Conservation (phyloP, 2,329 filamentous ascomycete species). For the Fusarium subglutinans region DNA sequence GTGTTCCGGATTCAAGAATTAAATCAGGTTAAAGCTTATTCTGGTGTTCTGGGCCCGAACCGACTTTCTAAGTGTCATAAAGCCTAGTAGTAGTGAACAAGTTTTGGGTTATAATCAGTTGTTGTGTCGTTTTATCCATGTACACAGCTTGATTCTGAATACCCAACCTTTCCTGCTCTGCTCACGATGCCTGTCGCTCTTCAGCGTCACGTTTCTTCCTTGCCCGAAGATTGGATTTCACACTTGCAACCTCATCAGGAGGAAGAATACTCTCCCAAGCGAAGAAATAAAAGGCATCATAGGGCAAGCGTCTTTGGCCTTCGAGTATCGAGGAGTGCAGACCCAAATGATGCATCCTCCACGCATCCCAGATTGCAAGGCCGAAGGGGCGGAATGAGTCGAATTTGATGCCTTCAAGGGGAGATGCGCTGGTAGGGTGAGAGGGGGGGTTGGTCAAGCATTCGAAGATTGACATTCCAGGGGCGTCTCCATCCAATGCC, state of each 20-base stretch:
- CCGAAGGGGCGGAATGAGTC: not conserved
- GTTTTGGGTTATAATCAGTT: too few species aligned
- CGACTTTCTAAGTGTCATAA: too few species aligned
- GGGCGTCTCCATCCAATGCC: not conserved
- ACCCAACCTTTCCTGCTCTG: too few species aligned
- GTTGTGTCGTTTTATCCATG: too few species aligned
- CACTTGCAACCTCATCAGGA: not conserved
- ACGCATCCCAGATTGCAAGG: conserved; percentile 6
- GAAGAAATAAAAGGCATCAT: not conserved
- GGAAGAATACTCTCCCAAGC: conserved; percentile 20
- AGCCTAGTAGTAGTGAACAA: too few species aligned
- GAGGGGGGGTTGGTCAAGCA: not conserved
- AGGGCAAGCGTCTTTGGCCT: not conserved
- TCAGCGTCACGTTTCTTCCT: too few species aligned
- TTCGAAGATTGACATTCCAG: not conserved
- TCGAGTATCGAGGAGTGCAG: not conserved
- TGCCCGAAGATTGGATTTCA: too few species aligned
- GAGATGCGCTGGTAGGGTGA: not conserved
- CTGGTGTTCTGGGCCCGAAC: too few species aligned
- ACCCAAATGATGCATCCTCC: conserved; percentile 26
- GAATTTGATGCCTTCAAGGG: conserved; percentile 22
- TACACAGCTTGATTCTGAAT: too few species aligned
- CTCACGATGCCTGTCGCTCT: too few species aligned
- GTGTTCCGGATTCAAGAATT: too few species aligned
- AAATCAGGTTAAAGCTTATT: too few species aligned